Evolutionary conservation across 768 basidiomycete genomes (phyloP).

Genomic region (Phaeotremella fagi): DNA sequence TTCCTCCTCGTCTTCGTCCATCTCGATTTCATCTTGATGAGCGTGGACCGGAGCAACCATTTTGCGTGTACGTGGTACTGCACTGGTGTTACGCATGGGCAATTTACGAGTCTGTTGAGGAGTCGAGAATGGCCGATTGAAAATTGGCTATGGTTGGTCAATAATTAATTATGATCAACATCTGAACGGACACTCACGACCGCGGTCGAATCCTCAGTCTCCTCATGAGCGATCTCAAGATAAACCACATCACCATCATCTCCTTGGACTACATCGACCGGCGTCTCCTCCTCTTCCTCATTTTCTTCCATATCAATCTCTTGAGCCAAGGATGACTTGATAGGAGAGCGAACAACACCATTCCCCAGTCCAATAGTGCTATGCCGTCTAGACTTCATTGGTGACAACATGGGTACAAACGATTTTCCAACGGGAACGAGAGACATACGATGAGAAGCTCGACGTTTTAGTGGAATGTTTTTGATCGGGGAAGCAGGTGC

Average conservation of each 20-base stretch:
- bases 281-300: constrained; percentile 4
- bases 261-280: constrained; percentile 26
- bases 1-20: background rate
- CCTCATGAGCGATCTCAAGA: constrained; percentile 33
- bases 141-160: constrained; percentile 14
- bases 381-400: constrained; percentile 25
- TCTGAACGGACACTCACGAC: no score
- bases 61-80: constrained; percentile 23
- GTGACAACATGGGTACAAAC: constrained; percentile 35
- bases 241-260: constrained; percentile 41
- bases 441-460: constrained; percentile 32
- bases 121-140: constrained; percentile 22
- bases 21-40: background rate
- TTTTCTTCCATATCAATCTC: constrained; percentile 16
- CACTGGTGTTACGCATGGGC: constrained; percentile 26
- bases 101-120: constrained; percentile 23
- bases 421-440: constrained; percentile 32
- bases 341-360: background rate
- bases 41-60: background rate
- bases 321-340: background rate
- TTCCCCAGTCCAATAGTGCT: constrained; percentile 19
- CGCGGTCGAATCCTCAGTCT: background rate
- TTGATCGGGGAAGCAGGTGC: background rate
- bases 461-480: constrained; percentile 9
- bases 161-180: no score